Percentiles rank a stretch among this genome's conserved stretches.
These are phyloP conservation scores for Albugo laibachii DNA, from an alignment of 352 stramenopile genomes.

Conservation along the genomic window DNA sequence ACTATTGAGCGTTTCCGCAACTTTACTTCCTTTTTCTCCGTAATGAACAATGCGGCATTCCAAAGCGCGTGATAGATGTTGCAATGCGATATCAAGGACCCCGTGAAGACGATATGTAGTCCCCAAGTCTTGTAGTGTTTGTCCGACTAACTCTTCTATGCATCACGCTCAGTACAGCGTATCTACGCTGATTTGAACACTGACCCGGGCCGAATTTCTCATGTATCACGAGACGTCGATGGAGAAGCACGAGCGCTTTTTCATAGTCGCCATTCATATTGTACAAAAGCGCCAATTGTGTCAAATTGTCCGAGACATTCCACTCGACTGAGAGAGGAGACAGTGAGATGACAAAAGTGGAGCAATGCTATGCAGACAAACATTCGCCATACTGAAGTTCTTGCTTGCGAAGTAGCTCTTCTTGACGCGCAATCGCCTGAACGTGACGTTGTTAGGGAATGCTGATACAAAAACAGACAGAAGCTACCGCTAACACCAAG, in stretches of 20 bases:
- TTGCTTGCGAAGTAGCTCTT: too few species aligned
- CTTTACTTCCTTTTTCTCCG: slow-evolving; percentile 34
- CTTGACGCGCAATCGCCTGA: too few species aligned
- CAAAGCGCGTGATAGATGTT: slow-evolving; percentile 39
- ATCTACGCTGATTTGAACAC: neutral
- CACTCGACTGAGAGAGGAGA: slow-evolving; percentile 15
- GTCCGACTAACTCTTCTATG: slow-evolving; percentile 28
- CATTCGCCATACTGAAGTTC: too few species aligned
- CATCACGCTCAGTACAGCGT: neutral
- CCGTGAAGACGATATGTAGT: slow-evolving; percentile 47
- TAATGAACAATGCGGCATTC: slow-evolving; percentile 21
- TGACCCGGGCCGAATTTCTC: slow-evolving; percentile 52
- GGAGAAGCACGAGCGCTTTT: slow-evolving; percentile 41
- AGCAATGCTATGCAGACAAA: too few species aligned
- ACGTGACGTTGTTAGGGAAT: too few species aligned
- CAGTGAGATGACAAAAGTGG: too few species aligned
- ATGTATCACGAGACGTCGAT: slow-evolving; percentile 63
- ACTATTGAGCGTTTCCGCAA: slow-evolving; percentile 64
- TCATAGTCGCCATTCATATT: slow-evolving; percentile 47
- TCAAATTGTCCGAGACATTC: slow-evolving; percentile 35
- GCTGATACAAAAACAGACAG: too few species aligned
- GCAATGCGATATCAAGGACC: slow-evolving; percentile 21
- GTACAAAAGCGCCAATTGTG: slow-evolving; percentile 40
- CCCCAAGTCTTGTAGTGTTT: slow-evolving; percentile 40
- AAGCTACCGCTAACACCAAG: too few species aligned